A percentile compares a stretch with the other conserved stretches of the same genome.
Evolutionary conservation across 2,329 filamentous ascomycete genomes (phyloP).

Genomic region (Penicillium sp.): DNA sequence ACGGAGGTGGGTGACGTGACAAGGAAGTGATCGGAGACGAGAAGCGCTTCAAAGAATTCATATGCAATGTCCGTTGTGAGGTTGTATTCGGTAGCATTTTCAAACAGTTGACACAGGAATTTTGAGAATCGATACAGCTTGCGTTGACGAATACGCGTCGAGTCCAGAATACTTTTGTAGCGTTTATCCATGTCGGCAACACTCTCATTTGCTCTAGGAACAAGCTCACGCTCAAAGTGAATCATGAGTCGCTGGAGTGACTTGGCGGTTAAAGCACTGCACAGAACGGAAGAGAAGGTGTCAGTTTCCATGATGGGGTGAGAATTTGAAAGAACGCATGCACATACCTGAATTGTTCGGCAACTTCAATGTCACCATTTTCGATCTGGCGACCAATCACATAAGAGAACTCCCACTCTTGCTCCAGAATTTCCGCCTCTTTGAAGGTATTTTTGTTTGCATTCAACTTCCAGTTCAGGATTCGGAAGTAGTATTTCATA

Average conservation of each 20-base stretch:
- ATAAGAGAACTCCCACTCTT: constrained; percentile 97
- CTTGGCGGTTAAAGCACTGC: constrained; percentile 78
- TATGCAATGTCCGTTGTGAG: constrained; percentile 65
- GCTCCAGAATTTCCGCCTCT: constrained; percentile 92
- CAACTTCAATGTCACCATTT: constrained; percentile 90
- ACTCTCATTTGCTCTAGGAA: constrained; percentile 75
- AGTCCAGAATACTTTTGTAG: constrained; percentile 92
- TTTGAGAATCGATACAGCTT: constrained; percentile 94
- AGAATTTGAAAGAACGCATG: neutral
- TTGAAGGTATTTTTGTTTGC: constrained; percentile 99
- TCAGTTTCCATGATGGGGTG: constrained; percentile 20
- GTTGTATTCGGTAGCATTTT: constrained; percentile 93
- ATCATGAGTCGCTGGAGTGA: constrained; percentile 79
- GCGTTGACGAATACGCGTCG: constrained; percentile 88
- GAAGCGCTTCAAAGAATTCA: constrained; percentile 72
- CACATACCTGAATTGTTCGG: constrained; percentile 78
- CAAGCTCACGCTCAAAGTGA: constrained; percentile 87
- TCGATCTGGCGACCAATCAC: constrained; percentile 86
- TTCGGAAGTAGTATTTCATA: constrained; percentile 96
- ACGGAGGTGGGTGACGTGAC: constrained; percentile 62
- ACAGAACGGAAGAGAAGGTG: neutral
- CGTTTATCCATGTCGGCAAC: constrained; percentile 88
- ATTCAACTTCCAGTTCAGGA: constrained; percentile 95
- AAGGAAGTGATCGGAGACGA: constrained; percentile 78
- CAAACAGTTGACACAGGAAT: constrained; percentile 85